Evolutionary conservation across 1,139 yeast genomes (phyloP), one percentile per base, ranked within the genome.

Genomic region (Blastobotrys persicus): DNA sequence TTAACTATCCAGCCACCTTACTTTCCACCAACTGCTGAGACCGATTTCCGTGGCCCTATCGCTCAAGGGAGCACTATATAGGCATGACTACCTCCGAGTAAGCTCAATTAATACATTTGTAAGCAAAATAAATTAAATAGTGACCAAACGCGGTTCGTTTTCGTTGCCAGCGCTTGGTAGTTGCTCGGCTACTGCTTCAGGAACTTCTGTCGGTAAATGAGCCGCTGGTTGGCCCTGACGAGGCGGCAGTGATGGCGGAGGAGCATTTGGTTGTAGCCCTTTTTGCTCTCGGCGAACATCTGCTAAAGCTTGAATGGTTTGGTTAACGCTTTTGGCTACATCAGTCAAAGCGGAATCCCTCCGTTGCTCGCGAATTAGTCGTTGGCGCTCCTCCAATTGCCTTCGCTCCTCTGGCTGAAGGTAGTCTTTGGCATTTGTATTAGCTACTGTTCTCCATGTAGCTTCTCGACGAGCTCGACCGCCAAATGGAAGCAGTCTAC

Each of bases 291-390:
- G 37, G 13, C 44, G 44, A 3, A 32, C 34, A 20, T 41, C 44
- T 17, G 44, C 32, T 12, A 41, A 26, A 18, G 44, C 44, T 11
- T 41, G 6, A 9, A 41, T 17, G 3, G 44, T 41, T 28, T 31
- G 34, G 32, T 28, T 41, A 6, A 31, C 37, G 5, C 18, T 16
- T 12, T 41, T 20, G 16, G 34, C 35, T 7, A 37, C 44, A 6
- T 46, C 46, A 4, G 37, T 32, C 11, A 35, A 33, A 4, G 48
- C 50, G n/a, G 31, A 34, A 14, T 45, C 47, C 31, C 50, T 50
- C 32, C 41, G 41, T 19, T 37, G 41, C 28, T 37, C 41, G 13
- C 41, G 41, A 19, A 37, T 19, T 28, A 37, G 4, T 11, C 41
- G 26, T 23, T 37, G 41, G 12, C 51, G 45, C 18, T 26, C 39